Conservation (phyloP, 345 rosid species). For the Camelina hispida region DNA sequence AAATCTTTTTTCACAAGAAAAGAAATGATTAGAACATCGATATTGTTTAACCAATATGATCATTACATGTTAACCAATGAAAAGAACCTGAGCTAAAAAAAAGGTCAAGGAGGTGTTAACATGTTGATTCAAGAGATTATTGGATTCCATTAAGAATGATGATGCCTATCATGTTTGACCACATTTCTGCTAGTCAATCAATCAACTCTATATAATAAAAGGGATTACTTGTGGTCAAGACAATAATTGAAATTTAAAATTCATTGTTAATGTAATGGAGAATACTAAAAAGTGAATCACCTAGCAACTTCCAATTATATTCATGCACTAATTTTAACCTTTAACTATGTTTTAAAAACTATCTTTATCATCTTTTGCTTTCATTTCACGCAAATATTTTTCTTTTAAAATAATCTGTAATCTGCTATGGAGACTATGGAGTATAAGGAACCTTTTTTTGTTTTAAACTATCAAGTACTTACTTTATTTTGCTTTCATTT, state of each 20-base stretch:
- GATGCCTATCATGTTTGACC: background rate
- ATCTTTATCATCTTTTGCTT: background rate
- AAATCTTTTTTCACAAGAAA: background rate
- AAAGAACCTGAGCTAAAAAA: background rate
- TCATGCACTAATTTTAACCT: background rate
- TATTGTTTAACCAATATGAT: background rate
- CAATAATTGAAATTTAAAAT: background rate
- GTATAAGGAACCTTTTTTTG: background rate
- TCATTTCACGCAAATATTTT: conserved; percentile 7
- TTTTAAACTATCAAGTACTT: background rate
- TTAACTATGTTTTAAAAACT: background rate
- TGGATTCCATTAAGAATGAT: background rate
- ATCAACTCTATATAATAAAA: background rate
- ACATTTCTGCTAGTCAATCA: background rate
- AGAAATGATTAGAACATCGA: background rate
- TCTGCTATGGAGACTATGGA: background rate
- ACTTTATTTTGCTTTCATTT: conserved; percentile 9
- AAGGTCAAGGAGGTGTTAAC: background rate
- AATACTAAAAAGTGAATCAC: background rate
- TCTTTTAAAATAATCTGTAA: background rate
- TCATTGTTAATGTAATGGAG: background rate
- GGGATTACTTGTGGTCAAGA: background rate
- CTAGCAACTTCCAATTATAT: conserved; percentile 1
- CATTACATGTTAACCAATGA: background rate
- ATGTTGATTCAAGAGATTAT: background rate